Evolutionary conservation across 2,329 filamentous ascomycete genomes (phyloP), one percentile per base, ranked within the genome.

Genomic region (Trichoderma oligosporum): DNA sequence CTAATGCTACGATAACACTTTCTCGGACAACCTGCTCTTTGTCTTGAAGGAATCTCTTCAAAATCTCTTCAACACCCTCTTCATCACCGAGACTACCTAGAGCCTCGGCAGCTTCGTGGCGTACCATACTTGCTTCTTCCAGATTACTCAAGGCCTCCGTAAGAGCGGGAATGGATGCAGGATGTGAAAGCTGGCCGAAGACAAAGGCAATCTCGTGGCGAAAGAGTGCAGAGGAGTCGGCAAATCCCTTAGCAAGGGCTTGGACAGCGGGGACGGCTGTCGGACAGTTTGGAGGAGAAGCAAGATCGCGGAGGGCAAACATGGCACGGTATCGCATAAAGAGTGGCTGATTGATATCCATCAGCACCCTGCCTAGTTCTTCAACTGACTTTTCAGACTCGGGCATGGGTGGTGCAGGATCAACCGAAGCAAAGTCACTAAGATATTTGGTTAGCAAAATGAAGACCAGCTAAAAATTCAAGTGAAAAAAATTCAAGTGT

Each of bases 201-300:
- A 99, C 94, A 71, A 99, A 99, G 12, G 94, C 94, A 63, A 99
- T 91, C 71, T 99, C 94, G 76, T 99, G 94, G 64, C 94, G 87
- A 81, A 99, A 97, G 7, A 99, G 84, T 4, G 92, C 92, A 47
- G 92, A 97, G 16, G 85, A 80, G 71, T 99, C 94, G 29, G 80
- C 79, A 65, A 99, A 86, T 14, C 94, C 94, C 68, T 86, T 87
- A 44, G 94, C 91, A 45, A 99, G 82, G 9, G 92, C 89, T 42
- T 87, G 82, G 53, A 99, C 83, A 16, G 94, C 93, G n/a, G 89
- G 87, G 14, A 91, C 83, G 6, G 93, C 92, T 2, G 92, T 96
- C 2, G 91, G 89, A 41, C 95, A 85, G 68, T 96, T 88, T 8
- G 93, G 92, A 14, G 94, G 94, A 4, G 92, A 97, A 20, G 92